phyloP scores from a whole-genome alignment of 768 basidiomycete genomes.

The Mrakia blollopis region DNA sequence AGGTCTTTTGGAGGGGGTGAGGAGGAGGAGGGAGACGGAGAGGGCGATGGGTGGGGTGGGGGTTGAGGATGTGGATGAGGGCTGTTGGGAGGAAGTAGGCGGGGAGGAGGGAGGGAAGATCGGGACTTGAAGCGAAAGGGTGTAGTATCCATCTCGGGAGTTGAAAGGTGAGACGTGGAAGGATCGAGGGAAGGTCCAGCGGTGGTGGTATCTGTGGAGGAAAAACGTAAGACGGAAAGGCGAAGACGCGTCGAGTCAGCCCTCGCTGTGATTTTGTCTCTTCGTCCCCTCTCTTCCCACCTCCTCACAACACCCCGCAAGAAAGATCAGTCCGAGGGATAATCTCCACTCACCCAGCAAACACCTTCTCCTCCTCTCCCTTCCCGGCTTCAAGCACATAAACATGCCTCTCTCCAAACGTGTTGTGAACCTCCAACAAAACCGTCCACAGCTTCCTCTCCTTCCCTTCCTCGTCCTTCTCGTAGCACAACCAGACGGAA shows the following conservation, averaged over 20 bases:
- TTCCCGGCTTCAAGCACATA: slow-evolving; percentile 53
- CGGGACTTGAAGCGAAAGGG: slow-evolving; percentile 54
- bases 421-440: slow-evolving; percentile 69
- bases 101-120: slow-evolving; percentile 41
- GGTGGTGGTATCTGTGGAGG: slow-evolving; percentile 53
- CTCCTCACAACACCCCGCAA: neutral
- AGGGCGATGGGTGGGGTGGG: slow-evolving; percentile 9
- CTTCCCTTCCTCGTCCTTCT: slow-evolving; percentile 31
- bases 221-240: neutral
- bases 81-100: too few relatives aligned
- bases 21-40: slow-evolving; percentile 39
- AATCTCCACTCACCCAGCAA: slow-evolving; percentile 7
- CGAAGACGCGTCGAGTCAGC: slow-evolving; percentile 6
- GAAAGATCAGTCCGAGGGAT: too few relatives aligned
- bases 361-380: slow-evolving; percentile 47
- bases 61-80: neutral
- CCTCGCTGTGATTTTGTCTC: neutral
- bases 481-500: slow-evolving; percentile 63
- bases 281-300: neutral
- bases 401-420: slow-evolving; percentile 65
- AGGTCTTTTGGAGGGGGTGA: slow-evolving; percentile 43
- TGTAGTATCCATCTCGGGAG: slow-evolving; percentile 63
- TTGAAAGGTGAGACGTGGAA: slow-evolving; percentile 78
- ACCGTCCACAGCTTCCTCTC: slow-evolving; percentile 37
- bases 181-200: slow-evolving; percentile 62